These are phyloP conservation scores for Amesomyces nigricolor DNA, from an alignment of 2,329 filamentous ascomycete species.

Conservation along the genomic window DNA sequence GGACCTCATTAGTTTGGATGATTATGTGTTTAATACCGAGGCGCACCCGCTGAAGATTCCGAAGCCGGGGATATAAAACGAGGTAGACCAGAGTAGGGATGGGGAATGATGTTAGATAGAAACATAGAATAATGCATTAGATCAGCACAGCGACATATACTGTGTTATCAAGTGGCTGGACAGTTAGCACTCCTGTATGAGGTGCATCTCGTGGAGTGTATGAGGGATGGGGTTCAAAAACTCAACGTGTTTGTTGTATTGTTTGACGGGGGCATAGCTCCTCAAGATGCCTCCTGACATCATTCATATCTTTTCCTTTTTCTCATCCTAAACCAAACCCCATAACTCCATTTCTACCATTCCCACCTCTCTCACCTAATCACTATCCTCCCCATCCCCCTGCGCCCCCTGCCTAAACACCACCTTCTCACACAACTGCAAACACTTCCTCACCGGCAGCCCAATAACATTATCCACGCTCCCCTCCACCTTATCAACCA, in stretches of 20 bases:
- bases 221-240: too few relatives aligned
- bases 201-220: too few relatives aligned
- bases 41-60: constrained; percentile 43
- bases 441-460: constrained; percentile 69
- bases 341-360: background rate
- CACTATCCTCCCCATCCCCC: constrained; percentile 44
- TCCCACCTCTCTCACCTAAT: constrained; percentile 10
- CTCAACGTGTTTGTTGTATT: too few relatives aligned
- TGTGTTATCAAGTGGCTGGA: too few relatives aligned
- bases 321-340: too few relatives aligned
- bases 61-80: constrained; percentile 7
- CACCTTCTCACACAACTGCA: constrained; percentile 85
- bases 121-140: too few relatives aligned
- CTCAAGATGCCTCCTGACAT: too few relatives aligned
- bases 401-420: constrained; percentile 67
- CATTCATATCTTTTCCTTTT: too few relatives aligned
- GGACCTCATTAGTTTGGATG: constrained; percentile 58
- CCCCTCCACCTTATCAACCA: constrained; percentile 86
- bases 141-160: too few relatives aligned
- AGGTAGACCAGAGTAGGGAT: background rate
- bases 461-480: constrained; percentile 92
- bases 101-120: too few relatives aligned
- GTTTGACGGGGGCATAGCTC: too few relatives aligned
- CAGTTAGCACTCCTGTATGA: too few relatives aligned
- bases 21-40: constrained; percentile 61